Conservation (phyloP, 768 basidiomycete genomes). For the Krasilnikovozyma curviuscula region DNA sequence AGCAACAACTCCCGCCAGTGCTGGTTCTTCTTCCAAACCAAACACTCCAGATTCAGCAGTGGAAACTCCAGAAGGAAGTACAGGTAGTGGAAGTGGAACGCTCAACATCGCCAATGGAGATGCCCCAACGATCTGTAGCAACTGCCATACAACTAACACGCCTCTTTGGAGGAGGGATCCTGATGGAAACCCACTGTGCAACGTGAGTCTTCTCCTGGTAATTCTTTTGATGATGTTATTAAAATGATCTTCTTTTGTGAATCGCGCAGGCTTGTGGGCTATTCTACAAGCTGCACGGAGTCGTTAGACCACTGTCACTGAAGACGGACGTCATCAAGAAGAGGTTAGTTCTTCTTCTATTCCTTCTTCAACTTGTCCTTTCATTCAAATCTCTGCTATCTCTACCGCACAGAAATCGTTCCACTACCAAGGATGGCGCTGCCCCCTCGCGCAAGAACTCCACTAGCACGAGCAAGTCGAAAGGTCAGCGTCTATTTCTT, state of each 20-base stretch:
- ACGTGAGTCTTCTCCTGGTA: slow-evolving; percentile 22
- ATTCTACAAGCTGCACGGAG: slow-evolving; percentile 90
- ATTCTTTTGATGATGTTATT: too few species aligned
- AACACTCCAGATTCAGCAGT: too few species aligned
- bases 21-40: too few species aligned
- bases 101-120: slow-evolving; percentile 30
- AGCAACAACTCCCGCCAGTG: too few species aligned
- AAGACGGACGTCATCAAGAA: slow-evolving; percentile 98
- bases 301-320: slow-evolving; percentile 77
- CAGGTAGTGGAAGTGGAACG: too few species aligned
- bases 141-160: slow-evolving; percentile 89
- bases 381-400: too few species aligned
- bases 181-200: slow-evolving; percentile 77
- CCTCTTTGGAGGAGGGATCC: slow-evolving; percentile 83
- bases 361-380: background rate
- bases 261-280: slow-evolving; percentile 60
- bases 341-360: slow-evolving; percentile 19
- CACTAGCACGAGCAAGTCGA: too few species aligned
- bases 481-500: too few species aligned
- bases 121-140: slow-evolving; percentile 68
- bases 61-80: too few species aligned
- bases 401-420: background rate
- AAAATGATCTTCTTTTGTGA: background rate
- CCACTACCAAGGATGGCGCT: background rate
- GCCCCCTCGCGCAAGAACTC: background rate